Evolutionary conservation across 2,329 filamentous ascomycete genomes (phyloP), one percentile per base, ranked within the genome.

Genomic region (Fusarium proliferatum): DNA sequence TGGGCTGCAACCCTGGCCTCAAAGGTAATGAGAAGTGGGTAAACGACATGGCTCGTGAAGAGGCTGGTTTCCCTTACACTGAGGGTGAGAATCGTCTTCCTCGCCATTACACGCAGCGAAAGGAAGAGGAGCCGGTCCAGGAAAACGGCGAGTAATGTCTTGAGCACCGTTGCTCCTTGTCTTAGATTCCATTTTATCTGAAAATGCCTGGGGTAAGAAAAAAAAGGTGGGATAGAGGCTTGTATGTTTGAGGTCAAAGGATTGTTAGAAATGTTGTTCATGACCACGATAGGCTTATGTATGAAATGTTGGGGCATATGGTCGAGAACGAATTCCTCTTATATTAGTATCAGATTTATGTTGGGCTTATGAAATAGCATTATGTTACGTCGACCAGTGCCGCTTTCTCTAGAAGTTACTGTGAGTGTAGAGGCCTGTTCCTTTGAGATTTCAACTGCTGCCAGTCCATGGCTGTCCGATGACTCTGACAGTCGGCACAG

Each of bases 31-130:
- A 88, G 69, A 85, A 73, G 60, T 80, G 79, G 79, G 77, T 80
- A 52, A 80, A 79, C 45, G 79, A 95, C 79, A 80, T 81, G 79
- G 79, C 79, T 13, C 76, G 79, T 34, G 74, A 77, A 23, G 88
- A 90, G 76, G 91, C 91, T 1, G 88, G 88, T 0, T 81, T 88
- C 68, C 86, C 88, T 2, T 93, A 93, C 78, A 68, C 78, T 26
- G 83, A 88, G 33, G 85, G 83, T 0, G 92, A 94, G 82, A 90
- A 90, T 68, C 87, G 86, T 38, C 81, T 95, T 77, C 90, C 90
- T 16, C 82, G 77, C 36, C 69, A 60, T 49, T 79, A 73, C 65
- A 79, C 77, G 6, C 63, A 79, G 62, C 64, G 68, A 38, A 73
- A 71, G 59, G 43, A 67, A 41, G 57, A 72, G 28, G 62, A 51